Conservation (phyloP, 768 basidiomycete genomes). For the Krasilnikovozyma curviuscula region DNA sequence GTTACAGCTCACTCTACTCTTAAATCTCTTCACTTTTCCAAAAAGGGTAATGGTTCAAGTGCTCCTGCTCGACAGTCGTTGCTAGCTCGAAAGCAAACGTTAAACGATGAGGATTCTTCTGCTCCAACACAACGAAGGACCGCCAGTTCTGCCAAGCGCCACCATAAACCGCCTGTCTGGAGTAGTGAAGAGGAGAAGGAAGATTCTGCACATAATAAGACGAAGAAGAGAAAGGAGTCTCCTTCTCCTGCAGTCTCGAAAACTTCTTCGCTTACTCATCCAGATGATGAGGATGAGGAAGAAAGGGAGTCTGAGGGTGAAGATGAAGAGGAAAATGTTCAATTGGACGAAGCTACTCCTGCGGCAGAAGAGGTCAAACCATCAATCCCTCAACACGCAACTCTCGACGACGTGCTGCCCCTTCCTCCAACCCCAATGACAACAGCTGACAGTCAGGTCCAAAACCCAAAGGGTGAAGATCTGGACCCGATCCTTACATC, state of each 20-base stretch:
- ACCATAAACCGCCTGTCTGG: background rate
- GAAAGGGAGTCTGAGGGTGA: background rate
- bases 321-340: background rate
- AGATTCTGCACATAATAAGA: background rate
- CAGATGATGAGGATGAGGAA: background rate
- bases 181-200: background rate
- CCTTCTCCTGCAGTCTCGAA: background rate
- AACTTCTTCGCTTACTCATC: background rate
- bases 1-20: too few relatives aligned
- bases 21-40: too few relatives aligned
- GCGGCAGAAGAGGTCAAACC: too few relatives aligned
- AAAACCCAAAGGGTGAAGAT: background rate
- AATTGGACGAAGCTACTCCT: background rate
- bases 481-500: background rate
- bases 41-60: too few relatives aligned
- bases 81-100: too few relatives aligned
- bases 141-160: background rate
- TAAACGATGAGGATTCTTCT: too few relatives aligned
- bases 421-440: background rate
- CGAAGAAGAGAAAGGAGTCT: background rate
- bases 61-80: too few relatives aligned
- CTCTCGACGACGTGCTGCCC: background rate
- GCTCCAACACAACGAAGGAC: too few relatives aligned
- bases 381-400: background rate
- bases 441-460: background rate